Evolutionary conservation across 495 filamentous ascomycete genomes (phyloP).

Genomic region (Lepidopterella palustris): DNA sequence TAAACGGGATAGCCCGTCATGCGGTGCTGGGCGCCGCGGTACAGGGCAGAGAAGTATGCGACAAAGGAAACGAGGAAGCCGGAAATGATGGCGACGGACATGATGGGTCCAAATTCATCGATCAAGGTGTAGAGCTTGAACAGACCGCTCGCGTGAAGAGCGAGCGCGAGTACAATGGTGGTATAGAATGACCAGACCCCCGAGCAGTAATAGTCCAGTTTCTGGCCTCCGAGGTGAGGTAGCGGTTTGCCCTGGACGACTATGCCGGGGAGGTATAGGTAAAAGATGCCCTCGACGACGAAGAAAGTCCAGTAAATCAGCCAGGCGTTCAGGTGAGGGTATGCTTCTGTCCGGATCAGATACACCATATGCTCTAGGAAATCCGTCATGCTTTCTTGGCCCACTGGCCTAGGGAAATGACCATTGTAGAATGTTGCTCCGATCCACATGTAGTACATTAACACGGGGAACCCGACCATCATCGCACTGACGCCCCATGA

Average conservation of each 20-base stretch:
- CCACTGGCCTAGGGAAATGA: constrained; percentile 61
- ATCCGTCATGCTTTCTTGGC: constrained; percentile 57
- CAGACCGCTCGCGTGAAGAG: constrained; percentile 69
- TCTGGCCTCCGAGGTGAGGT: constrained; percentile 69
- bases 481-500: constrained; percentile 65
- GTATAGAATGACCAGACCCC: constrained; percentile 80
- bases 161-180: constrained; percentile 61
- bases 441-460: constrained; percentile 99
- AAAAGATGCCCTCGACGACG: constrained; percentile 72
- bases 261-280: constrained; percentile 78
- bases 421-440: constrained; percentile 87
- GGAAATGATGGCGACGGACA: constrained; percentile 85
- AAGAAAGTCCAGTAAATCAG: constrained; percentile 89
- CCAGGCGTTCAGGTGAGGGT: constrained; percentile 75
- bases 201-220: constrained; percentile 90
- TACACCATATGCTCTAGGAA: constrained; percentile 61
- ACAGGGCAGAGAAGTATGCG: constrained; percentile 77
- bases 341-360: constrained; percentile 74
- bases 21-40: constrained; percentile 73
- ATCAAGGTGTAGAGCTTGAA: constrained; percentile 92
- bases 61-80: constrained; percentile 73
- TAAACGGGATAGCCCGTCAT: constrained; percentile 92
- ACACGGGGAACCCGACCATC: constrained; percentile 85
- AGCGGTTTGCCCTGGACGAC: constrained; percentile 80
- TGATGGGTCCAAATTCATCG: constrained; percentile 87